phyloP scores from a whole-genome alignment of 2,329 filamentous ascomycete genomes.

The Dactylellina cionopaga region DNA sequence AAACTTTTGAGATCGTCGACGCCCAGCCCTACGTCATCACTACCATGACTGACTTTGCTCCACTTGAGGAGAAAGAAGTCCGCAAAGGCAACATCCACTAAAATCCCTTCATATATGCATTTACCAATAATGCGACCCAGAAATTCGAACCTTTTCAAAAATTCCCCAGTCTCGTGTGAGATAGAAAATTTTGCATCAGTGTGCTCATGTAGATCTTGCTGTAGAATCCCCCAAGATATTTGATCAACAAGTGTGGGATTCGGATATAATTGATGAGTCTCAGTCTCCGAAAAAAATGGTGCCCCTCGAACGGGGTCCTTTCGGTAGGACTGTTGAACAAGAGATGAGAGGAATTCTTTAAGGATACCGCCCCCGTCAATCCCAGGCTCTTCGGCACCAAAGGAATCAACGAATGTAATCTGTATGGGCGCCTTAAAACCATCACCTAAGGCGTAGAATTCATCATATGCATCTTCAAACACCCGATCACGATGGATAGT shows the following conservation, averaged over 20 bases:
- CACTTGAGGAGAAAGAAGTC: constrained; percentile 97
- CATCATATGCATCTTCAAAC: constrained; percentile 84
- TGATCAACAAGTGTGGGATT: constrained; percentile 82
- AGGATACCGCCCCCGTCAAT: constrained; percentile 98
- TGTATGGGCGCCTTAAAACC: constrained; percentile 93
- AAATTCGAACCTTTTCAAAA: constrained; percentile 85
- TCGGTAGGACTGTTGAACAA: constrained; percentile 84
- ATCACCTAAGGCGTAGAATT: constrained; percentile 83
- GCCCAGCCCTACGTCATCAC: constrained; percentile 74
- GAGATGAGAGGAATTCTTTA: constrained; percentile 92
- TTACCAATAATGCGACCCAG: constrained; percentile 92
- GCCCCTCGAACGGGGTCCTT: constrained; percentile 64
- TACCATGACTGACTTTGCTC: constrained; percentile 77
- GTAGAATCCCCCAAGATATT: constrained; percentile 69
- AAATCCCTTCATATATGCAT: constrained; percentile 94
- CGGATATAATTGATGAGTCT: constrained; percentile 86
- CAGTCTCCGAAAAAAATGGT: constrained; percentile 82
- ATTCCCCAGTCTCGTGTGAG: constrained; percentile 67
- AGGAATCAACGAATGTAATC: constrained; percentile 94
- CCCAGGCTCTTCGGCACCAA: constrained; percentile 84
- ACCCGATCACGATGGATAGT: constrained; percentile 80
- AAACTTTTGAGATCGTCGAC: constrained; percentile 93
- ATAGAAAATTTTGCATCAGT: constrained; percentile 63
- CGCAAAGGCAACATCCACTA: constrained; percentile 91
- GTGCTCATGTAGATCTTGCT: constrained; percentile 64